Evolutionary conservation across 2,329 filamentous ascomycete genomes (phyloP), one percentile per base, ranked within the genome.

Genomic region (Malbranchea cinnamomea): DNA sequence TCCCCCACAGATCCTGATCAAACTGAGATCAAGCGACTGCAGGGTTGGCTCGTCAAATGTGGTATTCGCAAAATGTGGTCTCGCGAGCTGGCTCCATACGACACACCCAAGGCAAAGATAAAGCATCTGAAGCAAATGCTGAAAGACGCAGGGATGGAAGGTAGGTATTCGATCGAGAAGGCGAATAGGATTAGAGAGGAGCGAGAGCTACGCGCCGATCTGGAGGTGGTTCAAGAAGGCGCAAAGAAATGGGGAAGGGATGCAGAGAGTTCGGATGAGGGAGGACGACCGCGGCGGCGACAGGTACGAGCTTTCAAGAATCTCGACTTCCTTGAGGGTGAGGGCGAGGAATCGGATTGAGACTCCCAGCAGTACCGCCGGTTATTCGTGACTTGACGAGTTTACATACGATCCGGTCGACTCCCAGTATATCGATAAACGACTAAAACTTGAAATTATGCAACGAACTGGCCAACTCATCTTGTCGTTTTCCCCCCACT

Each of bases 51-150:
- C 5, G 59, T 77, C 26, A 93, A 94, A 54, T 98, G 87, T 46
- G 87, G 87, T 17, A 72, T 94, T 32, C 78, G 83, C 31, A 95
- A 94, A 50, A 70, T 94, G 37, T 98, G 89, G 87, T 71, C 69
- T 28, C 74, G 78, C 39, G 83, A 94, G 54, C 66, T 98, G 16
- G 81, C 81, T 50, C 63, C 73, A 32, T 84, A 71, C 44, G 69
- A 75, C 32, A 79, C 85, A 14, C 50, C 67, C 3, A 78, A 74
- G 37, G 81, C 72, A 28, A 94, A 93, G 62, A 81, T 94, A 37
- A 66, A 65, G 30, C 82, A 94, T 49, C 64, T 98, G 5, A 81
- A 73, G 48, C 59, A 59, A 7, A 78, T 91, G 75, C 66, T 98
- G 15, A 65, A 66, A 19, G 83, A 92, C 17, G 64, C 74, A 4